Base-by-base conservation (phyloP, 805 yeast genomes). In the Lipomyces japonicus region DNA sequence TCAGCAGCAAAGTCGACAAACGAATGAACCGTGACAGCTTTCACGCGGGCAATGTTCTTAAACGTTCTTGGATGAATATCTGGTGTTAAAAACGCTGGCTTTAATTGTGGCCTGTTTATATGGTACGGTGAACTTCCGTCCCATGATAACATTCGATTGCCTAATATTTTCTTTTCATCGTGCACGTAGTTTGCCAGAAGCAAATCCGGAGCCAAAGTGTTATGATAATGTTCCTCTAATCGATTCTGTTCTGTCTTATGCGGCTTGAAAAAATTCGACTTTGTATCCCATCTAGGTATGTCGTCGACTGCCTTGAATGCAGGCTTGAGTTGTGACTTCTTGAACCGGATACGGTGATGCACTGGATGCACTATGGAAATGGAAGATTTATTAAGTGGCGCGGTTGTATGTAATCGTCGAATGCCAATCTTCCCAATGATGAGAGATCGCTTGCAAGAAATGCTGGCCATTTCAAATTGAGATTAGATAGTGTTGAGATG, bases 81-180 rank as follows among this genome's bases (percentile, higher is more conserved):
- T 58, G 86, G 87, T 3, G 89, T 78, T 46, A 89, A 83, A 43
- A 81, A 81, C 22, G 77, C 75, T 32, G 97, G 96, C 58, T 81
- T 81, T 62, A 79, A 78, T 50, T 77, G 68, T 19, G 86, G 81
- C 76, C 96, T 85, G 70, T 87, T 87, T 47, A 89, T 65, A 64
- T 89, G 93, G 70, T 86, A 93, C 41, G 96, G 96, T 26, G 95
- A 82, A 21, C 84, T 71, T 46, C 86, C 86, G 59, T 86, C 89
- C 95, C 98, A 89, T 50, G 78, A 74, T 71, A 96, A 79, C 60
- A 76, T 76, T 69, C 86, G 87, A 51, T 77, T 74, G 49, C 97
- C 97, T 35, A 63, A 46, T 16, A 53, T 23, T 10, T 31, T 31
- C 21, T n/a, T 10, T 38, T 50, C 58, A 35, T 42, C 31, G 68